These are phyloP conservation scores for Fusarium domesticum DNA, from an alignment of 2,329 filamentous ascomycete genomes.

Conservation along the genomic window DNA sequence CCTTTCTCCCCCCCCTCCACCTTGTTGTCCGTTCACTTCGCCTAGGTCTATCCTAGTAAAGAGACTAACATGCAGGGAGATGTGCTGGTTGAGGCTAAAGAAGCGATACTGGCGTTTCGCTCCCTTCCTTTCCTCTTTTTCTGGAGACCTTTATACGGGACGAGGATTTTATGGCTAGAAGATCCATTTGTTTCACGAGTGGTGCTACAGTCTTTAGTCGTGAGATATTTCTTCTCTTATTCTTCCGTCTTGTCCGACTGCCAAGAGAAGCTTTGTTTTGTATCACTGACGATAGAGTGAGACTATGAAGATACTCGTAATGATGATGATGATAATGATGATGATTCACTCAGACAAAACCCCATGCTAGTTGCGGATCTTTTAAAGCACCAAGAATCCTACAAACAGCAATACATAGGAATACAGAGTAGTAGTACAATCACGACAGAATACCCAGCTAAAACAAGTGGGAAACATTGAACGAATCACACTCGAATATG, in stretches of 20 bases:
- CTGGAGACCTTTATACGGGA: neutral
- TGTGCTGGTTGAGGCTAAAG: neutral
- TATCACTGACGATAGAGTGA: neutral
- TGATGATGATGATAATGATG: neutral
- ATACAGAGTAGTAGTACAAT: neutral
- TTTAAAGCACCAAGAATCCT: neutral
- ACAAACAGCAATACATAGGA: neutral
- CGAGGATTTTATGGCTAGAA: neutral
- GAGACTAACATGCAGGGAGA: neutral
- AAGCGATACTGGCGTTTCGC: too few relatives aligned
- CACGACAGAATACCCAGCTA: neutral
- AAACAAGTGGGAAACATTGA: constrained; percentile 19
- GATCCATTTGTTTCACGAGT: neutral
- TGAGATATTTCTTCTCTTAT: neutral
- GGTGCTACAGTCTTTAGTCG: neutral
- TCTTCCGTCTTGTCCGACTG: neutral
- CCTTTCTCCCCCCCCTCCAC: too few relatives aligned
- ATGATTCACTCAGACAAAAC: neutral
- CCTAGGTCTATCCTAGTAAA: neutral
- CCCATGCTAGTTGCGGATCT: neutral
- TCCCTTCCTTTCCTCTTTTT: too few relatives aligned
- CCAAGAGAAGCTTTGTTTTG: neutral
- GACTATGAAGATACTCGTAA: neutral
- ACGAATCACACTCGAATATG: constrained; percentile 11
- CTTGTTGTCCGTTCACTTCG: neutral